Evolutionary conservation across 306 rosid genomes (phyloP), one percentile per base, ranked within the genome.

Genomic region (Prunus campanulata): DNA sequence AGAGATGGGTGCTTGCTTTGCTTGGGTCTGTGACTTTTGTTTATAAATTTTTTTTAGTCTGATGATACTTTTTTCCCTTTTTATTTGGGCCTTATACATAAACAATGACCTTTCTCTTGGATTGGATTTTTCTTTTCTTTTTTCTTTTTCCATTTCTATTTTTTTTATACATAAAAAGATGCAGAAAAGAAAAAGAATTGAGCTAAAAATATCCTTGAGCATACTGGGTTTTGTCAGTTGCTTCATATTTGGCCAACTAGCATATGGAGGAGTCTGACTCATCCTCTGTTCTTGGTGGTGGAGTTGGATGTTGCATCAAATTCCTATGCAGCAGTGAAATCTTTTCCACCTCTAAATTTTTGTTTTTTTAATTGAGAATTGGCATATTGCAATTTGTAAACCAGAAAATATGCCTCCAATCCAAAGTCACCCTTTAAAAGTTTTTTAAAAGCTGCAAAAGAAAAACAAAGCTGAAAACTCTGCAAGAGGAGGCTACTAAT

Each of bases 231-330:
- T 77, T 85, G 86, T 82, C 83, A 66, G 81, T 78, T 81, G 77
- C 77, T 56, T 76, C 82, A 76, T 71, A 61, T 83, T 80, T 71
- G 67, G 86, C 82, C 91, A 83, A 86, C 75, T 83, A 68, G 82
- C 74, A 14, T 22, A 68, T 75, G 74, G 88, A 85, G 78, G 78
- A 16, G 83, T 67, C 66, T 78, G 93, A 83, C 86, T 83, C 81
- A 50, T 72, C 84, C 77, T 75, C 65, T 83, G 83, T 74, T 66
- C 61, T 64, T 70, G 76, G 75, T 74, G 74, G 15, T 62, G 60
- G 70, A 59, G 50, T 78, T 81, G 70, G 72, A 78, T 79, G 81
- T 62, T 70, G 25, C 27, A 50, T 50, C 74, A 70, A n/a, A 20
- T 56, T 56, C 12, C 25, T 56, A 8, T 50, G 16, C 16, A 70